phyloP scores from a whole-genome alignment of 139 green algal species.

The Tetraselmis chui region DNA sequence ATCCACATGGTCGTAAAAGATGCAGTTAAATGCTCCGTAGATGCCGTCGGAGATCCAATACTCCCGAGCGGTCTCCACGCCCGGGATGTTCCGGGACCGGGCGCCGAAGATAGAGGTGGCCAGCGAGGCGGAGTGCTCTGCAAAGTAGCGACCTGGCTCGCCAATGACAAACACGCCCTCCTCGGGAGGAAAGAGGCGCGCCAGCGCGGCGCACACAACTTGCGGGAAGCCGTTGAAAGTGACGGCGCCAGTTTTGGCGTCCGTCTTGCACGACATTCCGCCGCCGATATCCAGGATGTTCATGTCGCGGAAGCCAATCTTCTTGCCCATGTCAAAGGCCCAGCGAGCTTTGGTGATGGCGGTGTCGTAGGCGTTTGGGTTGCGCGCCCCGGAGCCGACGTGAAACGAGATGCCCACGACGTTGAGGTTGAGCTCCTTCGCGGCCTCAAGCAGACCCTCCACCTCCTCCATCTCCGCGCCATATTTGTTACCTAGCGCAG shows the following conservation, averaged over 20 bases:
- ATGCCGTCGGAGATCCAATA: constrained; percentile 50
- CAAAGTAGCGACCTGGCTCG: constrained; percentile 47
- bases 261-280: constrained; percentile 26
- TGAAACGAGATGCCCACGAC: constrained; percentile 44
- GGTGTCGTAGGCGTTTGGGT: constrained; percentile 17
- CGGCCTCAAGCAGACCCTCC: constrained; percentile 22
- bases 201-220: constrained; percentile 27
- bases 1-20: constrained; percentile 22
- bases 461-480: constrained; percentile 33
- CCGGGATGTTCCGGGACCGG: constrained; percentile 6
- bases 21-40: constrained; percentile 44
- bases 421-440: constrained; percentile 23
- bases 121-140: constrained; percentile 29
- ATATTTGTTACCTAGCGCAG: constrained; percentile 43
- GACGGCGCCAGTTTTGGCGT: neutral
- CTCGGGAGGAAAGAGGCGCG: constrained; percentile 29
- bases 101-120: constrained; percentile 29
- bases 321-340: constrained; percentile 29
- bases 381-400: constrained; percentile 28
- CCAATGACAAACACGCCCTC: constrained; percentile 31
- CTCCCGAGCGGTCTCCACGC: neutral
- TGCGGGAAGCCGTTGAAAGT: constrained; percentile 7
- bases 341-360: constrained; percentile 21
- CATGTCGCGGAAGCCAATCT: constrained; percentile 28
- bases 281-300: constrained; percentile 46